Base-by-base conservation (phyloP, 2,329 filamentous ascomycete species). In the Phyllosticta paracitricarpa region DNA sequence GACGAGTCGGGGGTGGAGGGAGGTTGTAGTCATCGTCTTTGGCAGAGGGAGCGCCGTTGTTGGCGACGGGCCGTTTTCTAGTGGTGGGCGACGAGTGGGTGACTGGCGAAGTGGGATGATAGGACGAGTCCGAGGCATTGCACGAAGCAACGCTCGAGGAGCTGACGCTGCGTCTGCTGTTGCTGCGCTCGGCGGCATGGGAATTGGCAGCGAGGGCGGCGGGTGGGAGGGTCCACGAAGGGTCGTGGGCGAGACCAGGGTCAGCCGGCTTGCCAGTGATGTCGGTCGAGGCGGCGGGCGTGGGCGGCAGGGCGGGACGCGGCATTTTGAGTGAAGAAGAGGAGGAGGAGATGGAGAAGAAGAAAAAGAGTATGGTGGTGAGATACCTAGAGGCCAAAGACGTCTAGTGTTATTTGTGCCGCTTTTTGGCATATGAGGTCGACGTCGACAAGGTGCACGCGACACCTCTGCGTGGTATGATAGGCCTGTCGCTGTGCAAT, bases 1-100 rank as follows among this genome's bases (percentile, higher is more conserved):
- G 89, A 64, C 93, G 82, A 2, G 92, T 96, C 0, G 94, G 94
- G 17, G 93, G 94, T 9, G 94, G 94, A 22, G 94, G 94, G 17
- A 99, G 82, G 9, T 89, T 83, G 72, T 96, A 95, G 56, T 82
- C 78, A 66, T 85, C 82, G 65, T 84, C 86, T 61, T 79, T 78
- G 62, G 76, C 69, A 14, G 76, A 70, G 57, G 71, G 72, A 14
- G 56, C 56, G 19, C 56, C 51, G 33, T 58, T 62, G 54, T 12
- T 33, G 28, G 24, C 28, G 33, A 35, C 40, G 66, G 65, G 26
- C 68, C 66, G 61, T 63, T 73, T 25, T 35, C 51, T 40, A 68
- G 68, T 35, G 48, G 63, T 48, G 25, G 52, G 57, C 69, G 71
- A 61, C 67, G 65, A 58, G 68, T 66, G 48, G 68, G 63, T 63